Percentiles rank a stretch among this genome's conserved stretches.
Conservation (phyloP, 768 basidiomycete species). For the Agrocybe chaxingu region DNA sequence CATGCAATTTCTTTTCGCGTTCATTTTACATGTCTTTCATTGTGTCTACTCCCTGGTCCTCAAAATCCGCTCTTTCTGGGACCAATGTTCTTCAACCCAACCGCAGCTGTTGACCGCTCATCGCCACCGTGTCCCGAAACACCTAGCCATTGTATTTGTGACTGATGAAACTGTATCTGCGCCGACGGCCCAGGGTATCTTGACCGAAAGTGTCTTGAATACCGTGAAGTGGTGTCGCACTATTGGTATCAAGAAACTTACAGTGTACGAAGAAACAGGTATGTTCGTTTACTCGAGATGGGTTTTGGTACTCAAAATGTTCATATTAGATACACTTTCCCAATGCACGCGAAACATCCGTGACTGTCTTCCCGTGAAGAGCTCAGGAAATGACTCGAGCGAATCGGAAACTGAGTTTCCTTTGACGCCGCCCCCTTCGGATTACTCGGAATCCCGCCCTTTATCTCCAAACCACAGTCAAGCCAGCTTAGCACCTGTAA, state of each 20-base stretch:
- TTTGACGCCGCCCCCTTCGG: slow-evolving; percentile 75
- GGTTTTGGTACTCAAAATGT: neutral
- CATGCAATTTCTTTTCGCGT: slow-evolving; percentile 47
- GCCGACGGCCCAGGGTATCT: slow-evolving; percentile 33
- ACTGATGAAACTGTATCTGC: slow-evolving; percentile 33
- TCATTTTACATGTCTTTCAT: slow-evolving; percentile 57
- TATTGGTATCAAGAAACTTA: slow-evolving; percentile 61
- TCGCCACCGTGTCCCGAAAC: slow-evolving; percentile 59
- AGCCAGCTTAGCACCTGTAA: slow-evolving; percentile 14
- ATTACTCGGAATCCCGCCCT: slow-evolving; percentile 62
- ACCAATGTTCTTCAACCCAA: slow-evolving; percentile 26
- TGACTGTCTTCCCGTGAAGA: slow-evolving; percentile 30
- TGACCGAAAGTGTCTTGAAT: slow-evolving; percentile 52
- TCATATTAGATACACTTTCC: slow-evolving; percentile 35
- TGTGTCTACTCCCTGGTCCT: slow-evolving; percentile 46
- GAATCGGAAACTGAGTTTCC: slow-evolving; percentile 68
- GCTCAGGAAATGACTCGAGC: slow-evolving; percentile 27
- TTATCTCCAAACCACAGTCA: slow-evolving; percentile 44
- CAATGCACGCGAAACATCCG: slow-evolving; percentile 38
- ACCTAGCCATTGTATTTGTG: slow-evolving; percentile 65
- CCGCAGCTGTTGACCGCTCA: slow-evolving; percentile 49
- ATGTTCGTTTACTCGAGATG: slow-evolving; percentile 16
- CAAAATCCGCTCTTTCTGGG: slow-evolving; percentile 36
- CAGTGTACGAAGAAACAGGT: slow-evolving; percentile 75
- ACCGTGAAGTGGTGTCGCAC: slow-evolving; percentile 59